A percentile compares a stretch with the other conserved stretches of the same genome.
Conservation (phyloP, 2,329 filamentous ascomycete species). For the Curvularia lunata region DNA sequence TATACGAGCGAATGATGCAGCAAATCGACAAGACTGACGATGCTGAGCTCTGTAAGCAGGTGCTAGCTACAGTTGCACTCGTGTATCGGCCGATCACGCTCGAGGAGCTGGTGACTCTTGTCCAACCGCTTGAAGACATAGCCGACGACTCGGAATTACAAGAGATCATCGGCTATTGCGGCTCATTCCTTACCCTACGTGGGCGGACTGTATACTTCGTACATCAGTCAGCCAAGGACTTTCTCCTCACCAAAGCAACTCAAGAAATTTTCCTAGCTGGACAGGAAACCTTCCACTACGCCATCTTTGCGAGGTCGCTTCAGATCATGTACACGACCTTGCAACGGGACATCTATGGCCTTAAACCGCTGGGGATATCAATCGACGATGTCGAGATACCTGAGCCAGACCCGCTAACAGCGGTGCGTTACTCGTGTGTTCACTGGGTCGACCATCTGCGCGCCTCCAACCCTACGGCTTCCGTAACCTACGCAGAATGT, state of each 20-base stretch:
- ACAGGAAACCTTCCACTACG: background rate
- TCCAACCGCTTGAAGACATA: constrained; percentile 18
- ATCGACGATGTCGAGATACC: background rate
- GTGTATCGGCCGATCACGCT: constrained; percentile 50
- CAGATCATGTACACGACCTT: background rate
- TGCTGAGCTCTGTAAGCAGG: constrained; percentile 38
- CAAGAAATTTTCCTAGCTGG: constrained; percentile 17
- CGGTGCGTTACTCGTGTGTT: constrained; percentile 36
- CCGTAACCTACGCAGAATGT: background rate
- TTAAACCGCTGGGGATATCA: background rate
- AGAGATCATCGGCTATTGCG: constrained; percentile 45
- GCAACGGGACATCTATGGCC: background rate
- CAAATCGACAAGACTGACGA: constrained; percentile 41
- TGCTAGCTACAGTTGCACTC: constrained; percentile 46
- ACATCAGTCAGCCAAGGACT: constrained; percentile 42
- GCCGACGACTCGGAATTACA: constrained; percentile 3
- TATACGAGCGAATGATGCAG: constrained; percentile 52
- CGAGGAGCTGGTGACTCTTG: constrained; percentile 40
- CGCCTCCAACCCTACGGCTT: constrained; percentile 17
- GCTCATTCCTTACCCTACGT: constrained; percentile 39
- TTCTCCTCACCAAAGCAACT: constrained; percentile 29
- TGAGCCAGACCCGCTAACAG: constrained; percentile 29
- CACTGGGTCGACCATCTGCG: constrained; percentile 47
- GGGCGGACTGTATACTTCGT: constrained; percentile 1
- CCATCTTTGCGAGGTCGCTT: background rate